Evolutionary conservation across 495 filamentous ascomycete genomes (phyloP), one percentile per base, ranked within the genome.

Genomic region (Trichoderma reesei): DNA sequence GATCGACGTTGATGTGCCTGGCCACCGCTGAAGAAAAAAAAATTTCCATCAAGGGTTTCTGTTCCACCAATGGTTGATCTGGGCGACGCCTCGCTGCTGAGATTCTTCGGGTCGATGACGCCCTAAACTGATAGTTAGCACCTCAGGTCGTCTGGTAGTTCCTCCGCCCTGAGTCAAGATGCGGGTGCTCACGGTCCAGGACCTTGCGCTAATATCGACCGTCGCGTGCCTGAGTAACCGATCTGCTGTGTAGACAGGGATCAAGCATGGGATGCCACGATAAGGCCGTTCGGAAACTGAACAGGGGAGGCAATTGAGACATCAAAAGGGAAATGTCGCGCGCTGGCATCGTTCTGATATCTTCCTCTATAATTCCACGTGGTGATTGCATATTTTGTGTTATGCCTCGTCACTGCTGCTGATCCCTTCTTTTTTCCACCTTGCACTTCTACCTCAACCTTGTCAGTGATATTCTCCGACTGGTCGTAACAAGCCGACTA

Each of bases 401-500:
- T 56, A 56, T 56, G n/a, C 51, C 51, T 56, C 51, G 33, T 56
- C 26, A 18, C 51, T 56, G 18, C 48, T 33, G 51, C 51, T 56
- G 51, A 56, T 56, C 51, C 33, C 26, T 56, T 34, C 51, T 16
- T 14, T 56, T 56, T 18, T 48, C 44, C 26, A 26, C 44, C 44
- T 56, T 56, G 51, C 51, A 56, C 34, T 26, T 56, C 14, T 11
- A 16, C 34, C 34, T 9, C 26, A 31, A 33, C 51, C 46, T 34
- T 31, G 51, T 56, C 20, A 33, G 20, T 33, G 31, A 33, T 56
- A 33, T 31, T 34, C 51, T 56, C 51, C 51, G 31, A 34, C 11
- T 34, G 51, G 26, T 34, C 10, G 51, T 33, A 26, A 9, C 51
- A 26, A 26, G 26, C 13, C 31, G 33, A 56, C 26, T n/a, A 33